phyloP scores from a whole-genome alignment of 495 filamentous ascomycete species.

The Neurospora africana region DNA sequence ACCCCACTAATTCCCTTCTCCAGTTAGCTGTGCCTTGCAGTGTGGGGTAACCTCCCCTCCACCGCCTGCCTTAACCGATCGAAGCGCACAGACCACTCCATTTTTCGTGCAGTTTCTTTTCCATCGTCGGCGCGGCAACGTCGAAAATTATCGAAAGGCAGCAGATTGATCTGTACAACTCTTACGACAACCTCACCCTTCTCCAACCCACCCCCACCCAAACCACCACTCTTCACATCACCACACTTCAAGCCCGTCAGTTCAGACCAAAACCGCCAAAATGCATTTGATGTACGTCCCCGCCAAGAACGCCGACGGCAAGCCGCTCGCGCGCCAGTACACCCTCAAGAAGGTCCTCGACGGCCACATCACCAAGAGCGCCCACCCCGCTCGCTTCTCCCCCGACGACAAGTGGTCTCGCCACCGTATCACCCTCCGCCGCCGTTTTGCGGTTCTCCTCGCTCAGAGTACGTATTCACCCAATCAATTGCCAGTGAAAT shows the following conservation, averaged over 20 bases:
- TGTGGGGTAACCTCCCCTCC: background rate
- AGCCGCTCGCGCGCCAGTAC: constrained; percentile 55
- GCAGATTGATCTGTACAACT: background rate
- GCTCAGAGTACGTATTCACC: constrained; percentile 55
- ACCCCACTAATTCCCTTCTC: background rate
- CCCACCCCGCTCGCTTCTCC: constrained; percentile 92
- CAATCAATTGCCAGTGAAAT: background rate
- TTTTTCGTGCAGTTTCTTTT: background rate
- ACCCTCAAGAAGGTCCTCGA: constrained; percentile 73
- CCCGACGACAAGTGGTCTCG: constrained; percentile 97
- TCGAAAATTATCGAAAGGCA: background rate
- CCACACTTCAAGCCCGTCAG: background rate
- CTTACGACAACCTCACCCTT: background rate
- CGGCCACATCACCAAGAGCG: constrained; percentile 82
- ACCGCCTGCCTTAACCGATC: background rate
- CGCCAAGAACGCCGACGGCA: constrained; percentile 51
- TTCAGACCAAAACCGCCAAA: constrained; percentile 2
- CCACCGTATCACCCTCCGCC: constrained; percentile 87
- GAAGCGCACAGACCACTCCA: background rate
- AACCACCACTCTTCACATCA: background rate
- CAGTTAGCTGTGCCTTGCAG: background rate
- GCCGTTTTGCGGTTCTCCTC: constrained; percentile 75
- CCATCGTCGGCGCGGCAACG: background rate
- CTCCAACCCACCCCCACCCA: background rate
- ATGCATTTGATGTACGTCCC: constrained; percentile 89